Conservation (phyloP, 192 early-diverging fungal genomes). For the Coemansia sp. region DNA sequence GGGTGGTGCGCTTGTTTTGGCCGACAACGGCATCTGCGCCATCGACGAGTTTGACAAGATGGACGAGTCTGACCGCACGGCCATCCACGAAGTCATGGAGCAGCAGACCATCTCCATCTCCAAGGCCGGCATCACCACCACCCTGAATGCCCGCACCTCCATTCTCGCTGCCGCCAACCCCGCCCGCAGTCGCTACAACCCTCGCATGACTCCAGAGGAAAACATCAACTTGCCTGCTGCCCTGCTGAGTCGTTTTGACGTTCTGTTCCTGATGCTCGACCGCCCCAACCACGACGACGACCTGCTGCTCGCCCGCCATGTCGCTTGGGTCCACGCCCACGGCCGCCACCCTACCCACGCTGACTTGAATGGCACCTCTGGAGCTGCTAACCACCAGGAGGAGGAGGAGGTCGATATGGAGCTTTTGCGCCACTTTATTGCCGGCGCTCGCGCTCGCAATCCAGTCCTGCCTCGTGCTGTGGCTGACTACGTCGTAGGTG, state of each 20-base stretch:
- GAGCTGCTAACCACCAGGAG: slow-evolving; percentile 16
- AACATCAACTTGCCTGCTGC: slow-evolving; percentile 98
- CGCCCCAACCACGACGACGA: slow-evolving; percentile 80
- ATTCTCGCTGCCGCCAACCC: slow-evolving; percentile 98
- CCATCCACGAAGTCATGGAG: slow-evolving; percentile 99
- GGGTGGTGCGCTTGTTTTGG: slow-evolving; percentile 95
- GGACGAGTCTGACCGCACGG: slow-evolving; percentile 94
- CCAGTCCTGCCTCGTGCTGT: slow-evolving; percentile 77
- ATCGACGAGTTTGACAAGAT: slow-evolving; percentile 99
- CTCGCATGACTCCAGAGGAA: slow-evolving; percentile 81
- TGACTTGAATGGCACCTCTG: slow-evolving; percentile 25
- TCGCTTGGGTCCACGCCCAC: slow-evolving; percentile 91
- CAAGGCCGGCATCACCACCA: slow-evolving; percentile 98
- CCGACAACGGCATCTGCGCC: slow-evolving; percentile 97
- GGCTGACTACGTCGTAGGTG: slow-evolving; percentile 85
- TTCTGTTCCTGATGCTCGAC: slow-evolving; percentile 90
- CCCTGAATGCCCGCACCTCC: slow-evolving; percentile 92
- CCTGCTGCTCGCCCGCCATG: slow-evolving; percentile 80
- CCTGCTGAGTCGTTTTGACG: slow-evolving; percentile 90
- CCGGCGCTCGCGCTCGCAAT: slow-evolving; percentile 70
- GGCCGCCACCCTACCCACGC: slow-evolving; percentile 74
- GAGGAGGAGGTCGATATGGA: slow-evolving; percentile 63
- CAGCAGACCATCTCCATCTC: slow-evolving; percentile 98
- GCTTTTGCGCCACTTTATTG: slow-evolving; percentile 89
- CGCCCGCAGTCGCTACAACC: slow-evolving; percentile 94